Evolutionary conservation across 352 stramenopile species (phyloP), one percentile per base, ranked within the genome.

Genomic region (Globisporangium recalcitrans): DNA sequence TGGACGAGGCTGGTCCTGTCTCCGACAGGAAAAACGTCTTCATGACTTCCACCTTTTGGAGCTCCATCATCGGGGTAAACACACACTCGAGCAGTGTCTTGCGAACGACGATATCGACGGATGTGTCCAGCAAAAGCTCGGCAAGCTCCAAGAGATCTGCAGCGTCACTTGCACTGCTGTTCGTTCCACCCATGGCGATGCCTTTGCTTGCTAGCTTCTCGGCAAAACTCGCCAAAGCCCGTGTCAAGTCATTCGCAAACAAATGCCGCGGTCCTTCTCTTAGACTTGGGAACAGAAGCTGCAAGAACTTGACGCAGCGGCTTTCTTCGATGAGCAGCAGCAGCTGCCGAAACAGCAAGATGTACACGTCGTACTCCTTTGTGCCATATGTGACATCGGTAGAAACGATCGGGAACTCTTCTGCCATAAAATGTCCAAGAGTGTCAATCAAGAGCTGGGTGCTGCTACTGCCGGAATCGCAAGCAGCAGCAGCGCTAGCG

Each of bases 371-470:
- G 63, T 78, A 90, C 27, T 91, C 83, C 21, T 85, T 82, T 5
- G 83, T 82, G 1, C 75, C 78, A 36, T 57, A 59, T 5, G 71
- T 69, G 4, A 93, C 82, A 67, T 94, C 85, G 24, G 65, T 72
- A n/a, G 85, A 94, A 27, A 73, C 62, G 38, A 93, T 87, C 4
- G 83, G 85, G 58, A 94, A 92, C 36, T 91, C 81, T 26, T 88
- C 75, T 10, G 88, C 73, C 46, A 90, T 68, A 56, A 94, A 88
- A 14, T 29, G 46, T 19, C 74, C 49, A 1, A 92, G 48, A 22
- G 70, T 70, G 16, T 76, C 65, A 44, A 84, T 47, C 4, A 77
- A 65, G 6, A 27, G 4, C 31, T 69, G 61, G 9, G 67, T 53
- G 4, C 55, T 55, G 7, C 61, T 40, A 19, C 68, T 52, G 31